Base-by-base conservation (phyloP, 768 basidiomycete species). In the Boletus subcaerulescens region DNA sequence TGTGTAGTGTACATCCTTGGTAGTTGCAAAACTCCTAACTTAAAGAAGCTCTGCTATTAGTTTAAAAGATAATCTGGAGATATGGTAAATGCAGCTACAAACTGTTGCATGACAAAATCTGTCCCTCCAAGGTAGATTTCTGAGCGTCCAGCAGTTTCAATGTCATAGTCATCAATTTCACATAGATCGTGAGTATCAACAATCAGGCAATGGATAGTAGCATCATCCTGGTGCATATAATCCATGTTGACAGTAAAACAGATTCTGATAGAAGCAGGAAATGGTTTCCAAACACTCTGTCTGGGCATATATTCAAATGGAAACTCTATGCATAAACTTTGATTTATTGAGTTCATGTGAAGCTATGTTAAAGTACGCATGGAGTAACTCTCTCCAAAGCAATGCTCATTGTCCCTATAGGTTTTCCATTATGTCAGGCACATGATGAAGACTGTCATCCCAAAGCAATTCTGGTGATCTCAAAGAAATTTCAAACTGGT, bases 301-400 rank as follows among this genome's bases (percentile, higher is more conserved):
- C 31, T 77, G 80, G n/a, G 86, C 3, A 57, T 83, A 26, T 82
- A 86, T 50, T 83, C 83, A 0, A 71, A 72, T 7, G 77, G 80
- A 15, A 76, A 79, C 35, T 69, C 76, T 4, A 74, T 85, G 50
- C 57, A 72, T 48, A 93, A 91, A 67, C 91, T 91, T 13, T 79
- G 81, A n/a, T 92, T 93, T 63, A 76, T 80, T 0, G 89, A 94
- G 50, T 94, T 89, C 65, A 75, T 82, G 2, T 93, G 87, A 62
- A 77, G 73, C 49, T 69, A 84, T 56, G 60, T 72, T 8, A 86
- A 91, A 76, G 91, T 90, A 40, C 11, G 73, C 58, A 42, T 4
- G 12, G 20, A 13, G 18, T 15, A 9, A 5, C 14, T 24, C 12
- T 36, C 24, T 45, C 5, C 5, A 9, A 45, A 15, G 22, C 14